Evolutionary conservation across 345 rosid species (phyloP).

Genomic region (Hypericum perforatum): DNA sequence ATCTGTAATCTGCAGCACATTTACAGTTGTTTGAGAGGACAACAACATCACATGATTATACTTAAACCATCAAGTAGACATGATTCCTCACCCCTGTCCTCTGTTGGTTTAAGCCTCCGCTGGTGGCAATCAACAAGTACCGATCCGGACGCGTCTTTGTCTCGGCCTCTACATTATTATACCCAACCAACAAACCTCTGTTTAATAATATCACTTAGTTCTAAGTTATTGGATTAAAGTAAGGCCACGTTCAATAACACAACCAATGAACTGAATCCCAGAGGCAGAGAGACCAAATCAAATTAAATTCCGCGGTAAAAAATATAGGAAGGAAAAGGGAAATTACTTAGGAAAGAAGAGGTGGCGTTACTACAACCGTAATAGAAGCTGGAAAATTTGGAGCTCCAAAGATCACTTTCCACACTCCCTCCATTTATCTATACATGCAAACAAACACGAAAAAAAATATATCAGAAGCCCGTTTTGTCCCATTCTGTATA

Average conservation of each 20-base stretch:
- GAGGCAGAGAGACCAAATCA: too few relatives aligned
- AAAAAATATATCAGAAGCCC: slow-evolving; percentile 5
- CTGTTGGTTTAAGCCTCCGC: slow-evolving; percentile 94
- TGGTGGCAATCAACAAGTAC: slow-evolving; percentile 72
- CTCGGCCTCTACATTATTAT: slow-evolving; percentile 35
- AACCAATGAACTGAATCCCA: too few relatives aligned
- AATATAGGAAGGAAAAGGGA: background rate
- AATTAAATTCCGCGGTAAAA: too few relatives aligned
- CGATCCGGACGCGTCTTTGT: slow-evolving; percentile 43
- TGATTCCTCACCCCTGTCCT: slow-evolving; percentile 67
- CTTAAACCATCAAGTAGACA: background rate
- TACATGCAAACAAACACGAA: slow-evolving; percentile 1
- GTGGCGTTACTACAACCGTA: slow-evolving; percentile 71
- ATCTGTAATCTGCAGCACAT: slow-evolving; percentile 57
- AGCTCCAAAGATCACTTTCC: slow-evolving; percentile 58
- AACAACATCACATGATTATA: background rate
- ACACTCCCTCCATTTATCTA: slow-evolving; percentile 42
- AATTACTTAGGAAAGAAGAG: slow-evolving; percentile 39
- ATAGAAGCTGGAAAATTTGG: slow-evolving; percentile 48
- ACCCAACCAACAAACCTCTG: slow-evolving; percentile 10
- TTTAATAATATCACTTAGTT: slow-evolving; percentile 1
- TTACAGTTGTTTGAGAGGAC: background rate
- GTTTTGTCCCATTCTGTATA: too few relatives aligned
- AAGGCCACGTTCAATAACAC: background rate
- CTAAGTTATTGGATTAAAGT: background rate